These are phyloP conservation scores for Chytriomyces sp. DNA, from an alignment of 192 early-diverging fungal genomes.

Conservation along the genomic window DNA sequence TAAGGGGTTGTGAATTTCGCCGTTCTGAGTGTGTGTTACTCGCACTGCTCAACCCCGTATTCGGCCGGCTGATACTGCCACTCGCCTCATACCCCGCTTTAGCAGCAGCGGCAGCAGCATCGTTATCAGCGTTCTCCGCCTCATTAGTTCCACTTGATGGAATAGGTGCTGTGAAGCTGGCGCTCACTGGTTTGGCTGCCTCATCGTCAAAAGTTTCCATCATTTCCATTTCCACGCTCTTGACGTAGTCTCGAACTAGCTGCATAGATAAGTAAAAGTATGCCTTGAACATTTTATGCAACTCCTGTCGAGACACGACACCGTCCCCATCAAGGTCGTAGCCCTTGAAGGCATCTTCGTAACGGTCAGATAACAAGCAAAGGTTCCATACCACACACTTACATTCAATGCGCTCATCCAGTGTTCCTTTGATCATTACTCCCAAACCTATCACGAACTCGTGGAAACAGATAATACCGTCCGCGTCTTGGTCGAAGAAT, in stretches of 20 bases:
- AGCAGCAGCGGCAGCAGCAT: no score
- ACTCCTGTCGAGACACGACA: slow-evolving; percentile 77
- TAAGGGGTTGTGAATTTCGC: no score
- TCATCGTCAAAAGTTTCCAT: slow-evolving; percentile 82
- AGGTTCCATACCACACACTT: no score
- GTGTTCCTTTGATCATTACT: slow-evolving; percentile 80
- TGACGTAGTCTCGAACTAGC: slow-evolving; percentile 85
- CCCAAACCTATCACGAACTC: slow-evolving; percentile 84
- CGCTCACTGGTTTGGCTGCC: slow-evolving; percentile 82
- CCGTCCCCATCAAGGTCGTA: slow-evolving; percentile 92
- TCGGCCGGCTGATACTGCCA: no score
- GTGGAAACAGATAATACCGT: slow-evolving; percentile 74
- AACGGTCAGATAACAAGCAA: slow-evolving; percentile 4
- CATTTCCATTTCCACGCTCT: slow-evolving; percentile 85
- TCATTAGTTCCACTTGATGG: slow-evolving; percentile 33
- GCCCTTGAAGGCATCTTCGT: slow-evolving; percentile 77
- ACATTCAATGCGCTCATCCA: slow-evolving; percentile 89
- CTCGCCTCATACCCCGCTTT: no score
- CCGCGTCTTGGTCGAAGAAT: slow-evolving; percentile 86
- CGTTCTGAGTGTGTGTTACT: no score
- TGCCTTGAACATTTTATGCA: slow-evolving; percentile 88
- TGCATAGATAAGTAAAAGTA: slow-evolving; percentile 90
- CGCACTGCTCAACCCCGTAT: no score
- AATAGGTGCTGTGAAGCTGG: slow-evolving; percentile 85
- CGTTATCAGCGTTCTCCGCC: slow-evolving; percentile 37